A percentile compares a stretch with the other conserved stretches of the same genome.
phyloP scores from a whole-genome alignment of 441 rosid genomes.

The Theobroma grandiflorum region DNA sequence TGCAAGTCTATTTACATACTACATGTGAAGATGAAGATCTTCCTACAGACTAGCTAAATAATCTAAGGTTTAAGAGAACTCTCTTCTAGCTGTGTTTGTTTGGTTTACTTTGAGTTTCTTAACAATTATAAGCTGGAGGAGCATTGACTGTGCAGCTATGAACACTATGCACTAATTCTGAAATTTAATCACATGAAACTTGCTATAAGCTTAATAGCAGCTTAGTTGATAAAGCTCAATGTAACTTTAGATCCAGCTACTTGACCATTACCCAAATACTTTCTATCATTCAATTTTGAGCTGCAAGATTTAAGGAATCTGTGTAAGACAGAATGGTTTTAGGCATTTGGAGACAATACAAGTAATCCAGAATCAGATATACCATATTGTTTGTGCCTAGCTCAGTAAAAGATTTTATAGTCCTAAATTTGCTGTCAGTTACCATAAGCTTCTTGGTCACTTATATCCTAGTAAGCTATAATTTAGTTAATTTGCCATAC shows the following conservation, averaged over 20 bases:
- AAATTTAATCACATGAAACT: not conserved
- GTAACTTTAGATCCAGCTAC: not conserved
- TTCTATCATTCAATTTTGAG: not conserved
- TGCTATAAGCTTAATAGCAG: not conserved
- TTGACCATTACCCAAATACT: not conserved
- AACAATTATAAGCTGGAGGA: not conserved
- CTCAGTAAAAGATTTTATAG: not conserved
- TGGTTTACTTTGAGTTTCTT: not conserved
- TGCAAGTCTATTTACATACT: not conserved
- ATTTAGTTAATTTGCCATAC: not conserved
- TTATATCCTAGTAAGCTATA: not conserved
- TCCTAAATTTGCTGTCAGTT: not conserved
- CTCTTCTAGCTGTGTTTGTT: slow-evolving; percentile 16
- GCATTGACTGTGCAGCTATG: not conserved
- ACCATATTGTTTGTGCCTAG: not conserved
- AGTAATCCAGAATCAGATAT: not conserved
- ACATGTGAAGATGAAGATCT: not conserved
- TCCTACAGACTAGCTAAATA: not conserved
- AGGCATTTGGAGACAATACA: slow-evolving; percentile 2
- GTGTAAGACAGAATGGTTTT: not conserved
- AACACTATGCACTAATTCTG: not conserved
- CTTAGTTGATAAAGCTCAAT: not conserved
- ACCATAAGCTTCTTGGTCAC: not conserved
- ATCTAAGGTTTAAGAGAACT: not conserved
- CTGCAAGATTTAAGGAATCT: not conserved